Base-by-base conservation (phyloP, 1,284 basidiomycete genomes). In the Rhodotorula mucilaginosa region DNA sequence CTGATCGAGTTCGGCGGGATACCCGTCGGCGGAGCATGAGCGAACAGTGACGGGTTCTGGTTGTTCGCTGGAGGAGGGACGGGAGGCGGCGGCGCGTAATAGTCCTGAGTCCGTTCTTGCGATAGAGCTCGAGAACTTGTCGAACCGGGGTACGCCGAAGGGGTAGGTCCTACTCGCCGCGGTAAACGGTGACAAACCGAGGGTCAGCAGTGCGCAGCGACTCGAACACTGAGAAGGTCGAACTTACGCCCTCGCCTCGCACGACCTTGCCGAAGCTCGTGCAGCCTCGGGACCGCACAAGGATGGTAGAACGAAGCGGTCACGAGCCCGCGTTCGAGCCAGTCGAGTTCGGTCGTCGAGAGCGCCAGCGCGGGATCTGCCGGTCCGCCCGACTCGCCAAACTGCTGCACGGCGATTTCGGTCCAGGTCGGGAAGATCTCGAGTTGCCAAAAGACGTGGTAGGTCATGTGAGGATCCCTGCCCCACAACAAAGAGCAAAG, bases 401-500 rank as follows among this genome's bases (percentile, higher is more conserved):
- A 61, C 5, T 66, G 67, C 52, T 72, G 70, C 12, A 72, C 67
- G 2, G 49, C 70, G 19, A 72, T 52, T 8, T 31, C 34, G 4
- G 69, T 65, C 69, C 71, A 69, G 51, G 66, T 66, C 3, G 70
- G 69, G 7, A 72, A 46, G 54, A 74, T 39, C 60, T 74, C 73
- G 58, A 74, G 73, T 57, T 72, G 65, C 64, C 64, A 74, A 16
- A 63, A 26, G 61, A 74, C 67, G 57, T 74, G 69, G 46, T 72
- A 69, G n/a, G 61, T 67, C 58, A 66, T 31, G 58, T 69, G 67
- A 44, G 70, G 62, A 47, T 68, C 66, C 29, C 57, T 63, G 48
- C 12, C 21, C 19, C 51, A 13, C 44, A 8, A 39, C 19, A 48
- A 51, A 8, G 3, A 19, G 48, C 31, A 31, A 19, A 47, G 54